Base-by-base conservation (phyloP, 2,329 filamentous ascomycete species). In the Coleophoma crateriformis region DNA sequence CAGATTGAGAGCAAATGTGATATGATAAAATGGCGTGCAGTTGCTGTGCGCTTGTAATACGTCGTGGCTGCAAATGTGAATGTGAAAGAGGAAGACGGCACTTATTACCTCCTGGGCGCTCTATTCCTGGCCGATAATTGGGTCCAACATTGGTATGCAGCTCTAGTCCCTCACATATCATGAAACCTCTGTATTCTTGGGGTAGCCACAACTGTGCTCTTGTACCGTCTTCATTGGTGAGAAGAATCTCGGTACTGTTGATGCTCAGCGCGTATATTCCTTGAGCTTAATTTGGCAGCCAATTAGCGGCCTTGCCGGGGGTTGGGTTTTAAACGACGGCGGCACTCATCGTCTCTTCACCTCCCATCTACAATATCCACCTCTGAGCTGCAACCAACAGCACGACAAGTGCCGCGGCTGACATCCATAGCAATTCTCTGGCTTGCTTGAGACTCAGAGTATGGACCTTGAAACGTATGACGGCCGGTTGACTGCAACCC, bases 121-220 rank as follows among this genome's bases (percentile, higher is more conserved):
- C 58, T 55, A 51, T 49, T 46, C 48, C 17, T 33, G 55, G 60
- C 51, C 58, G 53, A 52, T 57, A 44, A 62, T 61, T 62, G 60
- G 60, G 60, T 48, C 58, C 41, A 27, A 35, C 40, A 38, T 38
- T 14, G 35, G 15, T 7, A 14, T 38, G 35, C 11, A 38, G 11
- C 15, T 17, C 13, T 8, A 17, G 35, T 7, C 27, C 27, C 27
- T 27, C 6, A 27, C 14, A 12, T 12, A n/a, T 38, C 7, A 38
- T 38, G 35, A 38, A 38, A 38, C 35, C 11, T 27, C 27, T 7
- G 8, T 27, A 27, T 27, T 27, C 27, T 27, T 27, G 27, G 27
- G 27, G 8, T 27, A 4, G 27, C 27, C 27, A 27, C 27, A 27
- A 27, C 6, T 3, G 27, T 27, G 7, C 3, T 27, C 27, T 27